Evolutionary conservation across 108 stramenopile genomes (phyloP).

Genomic region (Cafeteria roenbergensis): DNA sequence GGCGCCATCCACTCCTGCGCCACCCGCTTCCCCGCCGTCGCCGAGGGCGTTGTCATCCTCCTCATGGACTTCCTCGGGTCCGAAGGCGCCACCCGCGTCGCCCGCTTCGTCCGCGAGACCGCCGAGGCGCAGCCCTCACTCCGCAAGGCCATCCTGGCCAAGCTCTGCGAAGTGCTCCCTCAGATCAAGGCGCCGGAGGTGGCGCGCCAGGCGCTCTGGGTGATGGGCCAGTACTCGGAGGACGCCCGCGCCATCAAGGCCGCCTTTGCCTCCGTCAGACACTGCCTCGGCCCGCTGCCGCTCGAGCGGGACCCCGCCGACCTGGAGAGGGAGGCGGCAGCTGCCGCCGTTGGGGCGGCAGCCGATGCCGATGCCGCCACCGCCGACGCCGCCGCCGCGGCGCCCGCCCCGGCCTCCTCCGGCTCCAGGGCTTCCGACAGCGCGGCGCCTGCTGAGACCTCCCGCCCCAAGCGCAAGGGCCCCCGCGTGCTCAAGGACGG

Average conservation of each 20-base stretch:
- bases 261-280: conserved; percentile 17
- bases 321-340: conserved; percentile 13
- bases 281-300: conserved; percentile 24
- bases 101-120: conserved; percentile 87
- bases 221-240: conserved; percentile 86
- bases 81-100: conserved; percentile 64
- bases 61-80: conserved; percentile 83
- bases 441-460: conserved; percentile 51
- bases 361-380: conserved; percentile 15
- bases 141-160: conserved; percentile 65
- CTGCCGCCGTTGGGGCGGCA: not conserved
- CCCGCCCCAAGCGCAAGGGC: conserved; percentile 73
- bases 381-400: conserved; percentile 49
- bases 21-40: conserved; percentile 76
- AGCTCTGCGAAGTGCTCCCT: conserved; percentile 64
- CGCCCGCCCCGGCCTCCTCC: conserved; percentile 44
- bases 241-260: conserved; percentile 16
- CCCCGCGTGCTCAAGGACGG: conserved; percentile 82
- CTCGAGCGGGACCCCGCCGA: too few species aligned
- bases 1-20: conserved; percentile 88
- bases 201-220: conserved; percentile 91
- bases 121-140: conserved; percentile 81
- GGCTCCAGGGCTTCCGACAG: conserved; percentile 38
- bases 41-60: conserved; percentile 78
- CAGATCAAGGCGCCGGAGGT: conserved; percentile 69